Evolutionary conservation across 2,329 filamentous ascomycete genomes (phyloP).

Genomic region (Arthrobotrys entomopaga): DNA sequence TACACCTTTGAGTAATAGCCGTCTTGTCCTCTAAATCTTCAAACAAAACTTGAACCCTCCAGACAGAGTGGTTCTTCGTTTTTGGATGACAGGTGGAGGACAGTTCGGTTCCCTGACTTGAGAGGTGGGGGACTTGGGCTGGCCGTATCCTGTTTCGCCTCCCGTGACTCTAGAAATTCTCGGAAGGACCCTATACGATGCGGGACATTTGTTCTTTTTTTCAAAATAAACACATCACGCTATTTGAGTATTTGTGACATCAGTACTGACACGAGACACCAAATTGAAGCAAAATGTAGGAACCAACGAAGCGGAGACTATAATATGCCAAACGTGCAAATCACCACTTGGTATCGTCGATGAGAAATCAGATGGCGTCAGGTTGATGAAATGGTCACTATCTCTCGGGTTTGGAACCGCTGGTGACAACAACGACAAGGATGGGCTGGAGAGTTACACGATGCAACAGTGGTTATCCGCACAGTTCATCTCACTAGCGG

Average conservation of each 20-base stretch:
- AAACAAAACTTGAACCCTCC: constrained; percentile 30
- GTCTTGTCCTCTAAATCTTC: constrained; percentile 1
- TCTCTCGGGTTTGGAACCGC: constrained; percentile 11
- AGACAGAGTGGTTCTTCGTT: constrained; percentile 25
- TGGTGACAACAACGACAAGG: background rate
- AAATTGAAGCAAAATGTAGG: constrained; percentile 26
- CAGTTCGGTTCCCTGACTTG: constrained; percentile 24
- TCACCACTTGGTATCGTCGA: constrained; percentile 49
- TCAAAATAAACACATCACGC: background rate
- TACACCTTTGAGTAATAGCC: constrained; percentile 35
- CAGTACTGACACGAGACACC: too few relatives aligned
- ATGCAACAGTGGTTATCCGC: constrained; percentile 52
- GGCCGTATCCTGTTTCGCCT: constrained; percentile 54
- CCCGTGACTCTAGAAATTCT: constrained; percentile 50
- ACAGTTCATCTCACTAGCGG: constrained; percentile 38
- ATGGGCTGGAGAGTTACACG: constrained; percentile 35
- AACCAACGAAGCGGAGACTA: constrained; percentile 36
- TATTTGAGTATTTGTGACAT: too few relatives aligned
- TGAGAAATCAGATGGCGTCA: constrained; percentile 39
- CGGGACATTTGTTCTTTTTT: constrained; percentile 31
- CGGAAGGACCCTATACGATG: constrained; percentile 60
- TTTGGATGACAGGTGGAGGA: background rate
- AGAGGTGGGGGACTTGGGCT: constrained; percentile 34
- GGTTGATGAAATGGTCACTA: constrained; percentile 54
- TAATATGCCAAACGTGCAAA: constrained; percentile 28